phyloP scores from a whole-genome alignment of 148 eudicot genomes.

The Amaranthus cruentus region DNA sequence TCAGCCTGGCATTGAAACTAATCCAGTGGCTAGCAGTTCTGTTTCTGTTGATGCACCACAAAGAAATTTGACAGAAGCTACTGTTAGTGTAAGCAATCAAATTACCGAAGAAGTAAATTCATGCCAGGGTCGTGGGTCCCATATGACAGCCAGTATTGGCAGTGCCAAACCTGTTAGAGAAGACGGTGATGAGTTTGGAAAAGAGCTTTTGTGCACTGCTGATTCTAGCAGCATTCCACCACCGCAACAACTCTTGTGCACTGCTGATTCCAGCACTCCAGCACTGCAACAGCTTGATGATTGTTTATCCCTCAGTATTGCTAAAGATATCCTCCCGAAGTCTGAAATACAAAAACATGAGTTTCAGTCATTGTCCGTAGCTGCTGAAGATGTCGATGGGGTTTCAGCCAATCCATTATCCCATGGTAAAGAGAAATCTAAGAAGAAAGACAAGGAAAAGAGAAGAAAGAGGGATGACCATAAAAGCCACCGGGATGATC shows the following conservation, averaged over 20 bases:
- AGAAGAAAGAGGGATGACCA: constrained; percentile 56
- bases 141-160: constrained; percentile 87
- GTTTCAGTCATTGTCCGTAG: constrained; percentile 25
- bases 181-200: constrained; percentile 47
- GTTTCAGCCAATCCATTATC: constrained; percentile 22
- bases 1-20: constrained; percentile 46
- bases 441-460: constrained; percentile 62
- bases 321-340: constrained; percentile 23
- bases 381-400: constrained; percentile 28
- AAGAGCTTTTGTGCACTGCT: constrained; percentile 92
- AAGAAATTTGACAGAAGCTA: constrained; percentile 38
- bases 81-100: constrained; percentile 46
- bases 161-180: constrained; percentile 64
- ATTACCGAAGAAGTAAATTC: constrained; percentile 77
- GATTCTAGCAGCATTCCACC: constrained; percentile 65
- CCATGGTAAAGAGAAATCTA: constrained; percentile 30
- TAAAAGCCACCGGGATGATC: constrained; percentile 42
- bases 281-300: constrained; percentile 24
- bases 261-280: constrained; percentile 82
- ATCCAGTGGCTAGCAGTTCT: constrained; percentile 71
- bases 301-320: constrained; percentile 29
- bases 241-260: constrained; percentile 50
- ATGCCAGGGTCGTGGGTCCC: constrained; percentile 81
- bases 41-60: constrained; percentile 77
- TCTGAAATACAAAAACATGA: constrained; percentile 27